phyloP scores from a whole-genome alignment of 257 asterid species.

The Capsicum rhomboideum region DNA sequence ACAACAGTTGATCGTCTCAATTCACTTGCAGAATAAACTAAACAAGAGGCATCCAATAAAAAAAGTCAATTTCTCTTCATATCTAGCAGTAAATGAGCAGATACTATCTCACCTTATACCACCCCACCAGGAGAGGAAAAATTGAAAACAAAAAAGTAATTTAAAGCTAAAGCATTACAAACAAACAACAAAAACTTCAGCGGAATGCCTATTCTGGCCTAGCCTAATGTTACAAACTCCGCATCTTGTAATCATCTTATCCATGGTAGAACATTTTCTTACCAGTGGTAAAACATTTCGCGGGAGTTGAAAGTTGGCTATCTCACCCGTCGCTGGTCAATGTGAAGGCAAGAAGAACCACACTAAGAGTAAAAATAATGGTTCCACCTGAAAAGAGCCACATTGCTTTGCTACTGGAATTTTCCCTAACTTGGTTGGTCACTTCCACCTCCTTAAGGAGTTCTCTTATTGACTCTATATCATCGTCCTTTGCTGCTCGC shows the following conservation, averaged over 20 bases:
- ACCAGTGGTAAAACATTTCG: neutral
- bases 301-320: neutral
- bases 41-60: neutral
- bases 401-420: constrained; percentile 35
- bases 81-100: neutral
- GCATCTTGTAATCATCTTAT: neutral
- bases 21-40: neutral
- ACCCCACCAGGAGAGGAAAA: neutral
- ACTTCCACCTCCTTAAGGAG: constrained; percentile 59
- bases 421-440: constrained; percentile 31
- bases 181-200: neutral
- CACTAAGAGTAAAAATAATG: constrained; percentile 44
- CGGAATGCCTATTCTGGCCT: neutral
- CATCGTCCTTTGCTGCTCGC: constrained; percentile 87
- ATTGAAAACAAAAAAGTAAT: neutral
- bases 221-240: neutral
- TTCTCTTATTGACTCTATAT: constrained; percentile 58
- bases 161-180: neutral
- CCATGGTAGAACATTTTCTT: neutral
- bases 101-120: neutral
- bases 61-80: neutral
- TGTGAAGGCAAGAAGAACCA: constrained; percentile 58
- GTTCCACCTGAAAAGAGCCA: constrained; percentile 77
- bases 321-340: constrained; percentile 72
- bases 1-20: neutral